Evolutionary conservation across 2,329 filamentous ascomycete species (phyloP), one percentile per base, ranked within the genome.

Genomic region (Leptodontidium sp.): DNA sequence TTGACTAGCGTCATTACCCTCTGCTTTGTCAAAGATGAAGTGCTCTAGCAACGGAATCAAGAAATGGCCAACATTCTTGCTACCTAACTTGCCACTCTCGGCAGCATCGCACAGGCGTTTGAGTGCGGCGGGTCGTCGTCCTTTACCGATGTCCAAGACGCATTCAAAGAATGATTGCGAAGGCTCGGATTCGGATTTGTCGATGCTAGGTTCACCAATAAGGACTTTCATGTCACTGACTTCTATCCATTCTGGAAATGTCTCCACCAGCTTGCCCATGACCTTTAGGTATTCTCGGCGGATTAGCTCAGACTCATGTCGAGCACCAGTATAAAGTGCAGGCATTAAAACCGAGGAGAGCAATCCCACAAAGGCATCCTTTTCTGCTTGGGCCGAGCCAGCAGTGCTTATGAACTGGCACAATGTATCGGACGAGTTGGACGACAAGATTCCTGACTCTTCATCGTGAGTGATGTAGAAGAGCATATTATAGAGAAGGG

Each of bases 11-110:
- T 97, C 93, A 26, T 79, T 84, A 9, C 86, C 84, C 59, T 93
- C 92, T 4, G 87, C 88, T 69, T 91, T 89, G 68, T 94, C 91
- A 77, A 97, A 95, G 29, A 98, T 91, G 77, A 98, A 98, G 78
- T 98, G 94, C 77, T 99, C 96, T 11, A 98, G 85, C 24, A 99
- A 84, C 0, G 96, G 97, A 50, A 99, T 88, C 77, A 98, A 93
- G 76, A 98, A 92, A 21, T 95, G 91, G 68, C 91, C 90, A 71
- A 97, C 85, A 75, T 97, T 97, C 64, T 89, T 88, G 75, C 93
- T 92, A 70, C 87, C 87, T 68, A 99, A 83, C 61, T 88, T 84
- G 14, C 87, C 85, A 66, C 85, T 85, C 11, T 83, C 79, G 66
- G 93, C 92, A 71, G 91, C 90, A 9, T 86, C 82, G 66, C 92